A percentile compares a stretch with the other conserved stretches of the same genome.
Evolutionary conservation across 164 flowering plant species (phyloP).

Genomic region (Cinnamomum chago): DNA sequence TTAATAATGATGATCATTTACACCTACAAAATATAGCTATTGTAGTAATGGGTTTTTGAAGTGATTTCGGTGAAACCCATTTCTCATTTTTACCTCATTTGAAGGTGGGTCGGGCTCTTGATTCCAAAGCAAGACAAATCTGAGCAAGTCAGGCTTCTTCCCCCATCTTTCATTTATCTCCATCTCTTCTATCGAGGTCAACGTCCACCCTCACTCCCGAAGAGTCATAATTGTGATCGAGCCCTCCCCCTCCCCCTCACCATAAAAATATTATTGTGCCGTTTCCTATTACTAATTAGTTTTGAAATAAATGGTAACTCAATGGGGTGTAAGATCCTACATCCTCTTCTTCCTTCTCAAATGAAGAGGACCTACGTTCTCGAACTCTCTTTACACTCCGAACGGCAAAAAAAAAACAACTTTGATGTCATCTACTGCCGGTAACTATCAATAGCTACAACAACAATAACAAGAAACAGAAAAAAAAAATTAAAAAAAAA

Average conservation of each 20-base stretch:
- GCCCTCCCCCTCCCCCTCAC: too few species aligned
- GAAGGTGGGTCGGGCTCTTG: slow-evolving; percentile 50
- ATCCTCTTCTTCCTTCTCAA: slow-evolving; percentile 10
- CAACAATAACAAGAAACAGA: not conserved
- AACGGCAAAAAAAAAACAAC: slow-evolving; percentile 26
- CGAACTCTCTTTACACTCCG: slow-evolving; percentile 56
- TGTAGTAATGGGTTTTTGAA: not conserved
- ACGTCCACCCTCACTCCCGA: too few species aligned
- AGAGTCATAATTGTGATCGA: too few species aligned
- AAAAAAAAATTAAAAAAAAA: not conserved
- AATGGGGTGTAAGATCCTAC: too few species aligned
- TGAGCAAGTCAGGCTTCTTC: slow-evolving; percentile 70
- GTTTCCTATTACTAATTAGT: too few species aligned
- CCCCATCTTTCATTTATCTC: slow-evolving; percentile 16
- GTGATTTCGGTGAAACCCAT: not conserved
- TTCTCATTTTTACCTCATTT: slow-evolving; percentile 8
- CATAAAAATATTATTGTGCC: too few species aligned
- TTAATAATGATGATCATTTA: too few species aligned
- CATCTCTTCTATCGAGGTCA: too few species aligned
- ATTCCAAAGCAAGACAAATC: slow-evolving; percentile 78
- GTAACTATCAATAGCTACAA: slow-evolving; percentile 12
- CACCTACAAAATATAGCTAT: too few species aligned
- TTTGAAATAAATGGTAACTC: too few species aligned
- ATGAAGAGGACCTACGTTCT: slow-evolving; percentile 23
- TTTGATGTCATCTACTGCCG: slow-evolving; percentile 9